Conservation (phyloP, 208 protist species). For the Kentomonas sorsogonicus region DNA sequence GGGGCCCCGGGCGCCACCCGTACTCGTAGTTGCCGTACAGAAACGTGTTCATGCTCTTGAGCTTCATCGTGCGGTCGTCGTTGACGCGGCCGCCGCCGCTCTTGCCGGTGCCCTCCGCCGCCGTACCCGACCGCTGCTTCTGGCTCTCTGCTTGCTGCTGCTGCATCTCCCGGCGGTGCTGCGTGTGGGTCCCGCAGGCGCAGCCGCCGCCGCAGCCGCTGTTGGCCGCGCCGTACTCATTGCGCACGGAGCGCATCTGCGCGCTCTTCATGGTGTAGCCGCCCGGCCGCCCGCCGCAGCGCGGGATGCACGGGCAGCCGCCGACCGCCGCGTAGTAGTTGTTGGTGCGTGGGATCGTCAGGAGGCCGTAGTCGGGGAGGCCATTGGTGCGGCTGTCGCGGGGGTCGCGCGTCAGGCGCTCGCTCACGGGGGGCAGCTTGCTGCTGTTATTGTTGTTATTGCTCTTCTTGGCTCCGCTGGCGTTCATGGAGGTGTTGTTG, state of each 20-base stretch:
- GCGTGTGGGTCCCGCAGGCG: too few relatives aligned
- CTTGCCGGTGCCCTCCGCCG: constrained; percentile 33
- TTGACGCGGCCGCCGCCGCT: constrained; percentile 37
- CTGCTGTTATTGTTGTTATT: constrained; percentile 1
- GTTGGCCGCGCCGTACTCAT: too few relatives aligned
- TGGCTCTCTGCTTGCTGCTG: too few relatives aligned
- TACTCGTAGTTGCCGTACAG: constrained; percentile 52
- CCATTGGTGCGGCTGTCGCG: constrained; percentile 47
- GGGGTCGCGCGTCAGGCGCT: constrained; percentile 22
- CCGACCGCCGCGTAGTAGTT: constrained; percentile 70
- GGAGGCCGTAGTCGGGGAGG: constrained; percentile 65
- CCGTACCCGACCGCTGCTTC: too few relatives aligned
- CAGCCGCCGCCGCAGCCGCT: too few relatives aligned
- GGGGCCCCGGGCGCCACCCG: constrained; percentile 57
- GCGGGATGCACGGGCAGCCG: constrained; percentile 73
- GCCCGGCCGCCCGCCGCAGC: constrained; percentile 51
- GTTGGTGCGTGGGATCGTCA: constrained; percentile 67
- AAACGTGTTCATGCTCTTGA: too few relatives aligned
- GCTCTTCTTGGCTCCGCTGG: neutral
- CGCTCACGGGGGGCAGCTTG: neutral
- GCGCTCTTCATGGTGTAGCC: constrained; percentile 56
- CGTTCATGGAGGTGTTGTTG: neutral
- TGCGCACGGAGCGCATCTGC: constrained; percentile 56
- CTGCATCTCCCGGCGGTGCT: too few relatives aligned
- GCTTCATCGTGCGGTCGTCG: constrained; percentile 38